Base-by-base conservation (phyloP, 306 rosid genomes). In the Quercus alba region DNA sequence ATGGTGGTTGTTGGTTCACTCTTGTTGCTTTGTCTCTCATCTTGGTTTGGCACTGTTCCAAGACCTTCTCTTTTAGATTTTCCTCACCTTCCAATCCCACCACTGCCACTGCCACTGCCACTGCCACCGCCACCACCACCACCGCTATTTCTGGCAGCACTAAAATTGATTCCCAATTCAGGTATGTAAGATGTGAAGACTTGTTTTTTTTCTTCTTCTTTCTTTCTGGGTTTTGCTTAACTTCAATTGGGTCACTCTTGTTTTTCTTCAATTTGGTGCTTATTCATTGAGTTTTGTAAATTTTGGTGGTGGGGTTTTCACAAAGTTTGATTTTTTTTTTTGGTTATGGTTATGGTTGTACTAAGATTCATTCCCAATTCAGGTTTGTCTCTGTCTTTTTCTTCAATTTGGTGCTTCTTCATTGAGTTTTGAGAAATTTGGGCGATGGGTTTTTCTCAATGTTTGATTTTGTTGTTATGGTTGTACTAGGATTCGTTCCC, bases 1-100 rank as follows among this genome's bases (percentile, higher is more conserved):
- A 78, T 64, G 90, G 92, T 20, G 87, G 90, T 21, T 90, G 90
- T 21, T 90, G 90, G 85, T 90, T 86, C 56, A 89, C 90, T 28
- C 75, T 83, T 33, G 5, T 84, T 17, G 90, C 82, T 76, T 54
- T 89, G 46, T 17, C 88, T 41, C 28, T 90, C 68, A 49, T 91
- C 58, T 75, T 88, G 58, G 52, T 85, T 74, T 87, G 87, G 86
- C 90, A 78, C 18, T 81, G 54, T 3, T 74, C 78, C 70, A 80
- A 73, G 71, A 78, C 75, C 38, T 69, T 80, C 25, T 79, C 70
- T 79, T 64, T 72, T 31, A 51, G 66, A 35, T 56, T 72, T 86
- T 38, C 81, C 87, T 38, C 81, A 77, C 58, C 52, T 87, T 58
- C 84, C 28, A 59, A 70, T 83, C 68, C 41, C 82, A 19, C 58